Evolutionary conservation across 1,284 basidiomycete species (phyloP).

Genomic region (Lignosus rhinocerotis): DNA sequence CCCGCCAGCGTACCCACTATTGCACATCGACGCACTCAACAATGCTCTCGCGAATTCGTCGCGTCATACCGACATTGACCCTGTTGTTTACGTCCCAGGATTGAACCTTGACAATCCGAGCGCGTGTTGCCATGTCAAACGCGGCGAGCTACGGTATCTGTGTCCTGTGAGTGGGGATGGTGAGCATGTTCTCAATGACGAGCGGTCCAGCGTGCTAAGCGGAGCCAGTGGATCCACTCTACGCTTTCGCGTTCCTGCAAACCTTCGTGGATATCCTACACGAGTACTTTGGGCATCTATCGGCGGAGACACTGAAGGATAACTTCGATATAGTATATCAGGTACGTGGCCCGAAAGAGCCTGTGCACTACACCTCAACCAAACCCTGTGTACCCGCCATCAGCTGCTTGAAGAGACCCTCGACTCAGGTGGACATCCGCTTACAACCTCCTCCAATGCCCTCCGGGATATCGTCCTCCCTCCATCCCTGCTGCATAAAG

Average conservation of each 20-base stretch:
- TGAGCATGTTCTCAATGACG: constrained; percentile 38
- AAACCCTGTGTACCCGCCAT: neutral
- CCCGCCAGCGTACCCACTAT: constrained; percentile 75
- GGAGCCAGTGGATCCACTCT: constrained; percentile 78
- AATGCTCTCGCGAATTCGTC: constrained; percentile 62
- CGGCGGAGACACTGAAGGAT: constrained; percentile 78
- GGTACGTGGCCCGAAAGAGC: constrained; percentile 43
- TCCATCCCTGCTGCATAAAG: constrained; percentile 81
- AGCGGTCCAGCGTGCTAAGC: neutral
- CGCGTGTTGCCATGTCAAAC: constrained; percentile 80
- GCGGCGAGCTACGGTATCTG: constrained; percentile 76
- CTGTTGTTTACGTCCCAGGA: constrained; percentile 65
- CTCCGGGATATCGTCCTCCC: constrained; percentile 91
- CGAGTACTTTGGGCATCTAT: constrained; percentile 84
- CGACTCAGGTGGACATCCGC: constrained; percentile 87
- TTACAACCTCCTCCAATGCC: constrained; percentile 92
- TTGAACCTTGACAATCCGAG: constrained; percentile 51
- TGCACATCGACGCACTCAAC: constrained; percentile 87
- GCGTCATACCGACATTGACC: constrained; percentile 61
- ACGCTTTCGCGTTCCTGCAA: constrained; percentile 88
- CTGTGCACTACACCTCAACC: neutral
- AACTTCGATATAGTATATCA: constrained; percentile 97
- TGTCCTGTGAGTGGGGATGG: constrained; percentile 82
- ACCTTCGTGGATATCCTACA: constrained; percentile 81
- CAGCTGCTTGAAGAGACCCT: constrained; percentile 95